These are phyloP conservation scores for Sporobolomyces phaffii DNA, from an alignment of 768 basidiomycete genomes.

Conservation along the genomic window DNA sequence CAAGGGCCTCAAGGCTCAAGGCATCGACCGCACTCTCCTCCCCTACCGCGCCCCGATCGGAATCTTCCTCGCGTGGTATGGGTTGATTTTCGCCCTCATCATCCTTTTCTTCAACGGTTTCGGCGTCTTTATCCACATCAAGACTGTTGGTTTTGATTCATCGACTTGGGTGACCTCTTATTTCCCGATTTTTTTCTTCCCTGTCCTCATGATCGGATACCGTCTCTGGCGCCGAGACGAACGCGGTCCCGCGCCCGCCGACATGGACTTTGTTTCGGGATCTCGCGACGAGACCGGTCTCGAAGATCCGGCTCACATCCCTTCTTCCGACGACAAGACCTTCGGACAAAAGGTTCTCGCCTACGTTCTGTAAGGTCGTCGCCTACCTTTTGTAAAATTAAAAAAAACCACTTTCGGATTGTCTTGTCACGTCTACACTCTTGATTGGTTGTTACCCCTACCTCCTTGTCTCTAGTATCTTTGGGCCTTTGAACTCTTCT, in stretches of 20 bases:
- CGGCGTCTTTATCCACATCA: slow-evolving; percentile 13
- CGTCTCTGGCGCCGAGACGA: slow-evolving; percentile 25
- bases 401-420: too few relatives aligned
- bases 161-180: slow-evolving; percentile 16
- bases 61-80: slow-evolving; percentile 67
- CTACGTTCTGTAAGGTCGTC: too few relatives aligned
- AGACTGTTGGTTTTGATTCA: slow-evolving; percentile 5
- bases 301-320: slow-evolving; percentile 7
- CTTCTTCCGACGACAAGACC: slow-evolving; percentile 10
- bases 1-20: slow-evolving; percentile 39
- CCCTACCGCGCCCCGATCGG: slow-evolving; percentile 47
- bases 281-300: slow-evolving; percentile 27
- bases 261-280: slow-evolving; percentile 28
- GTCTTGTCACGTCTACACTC: too few relatives aligned
- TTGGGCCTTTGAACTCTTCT: too few relatives aligned
- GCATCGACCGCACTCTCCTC: slow-evolving; percentile 52
- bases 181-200: slow-evolving; percentile 19
- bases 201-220: slow-evolving; percentile 17
- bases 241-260: neutral
- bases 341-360: slow-evolving; percentile 16
- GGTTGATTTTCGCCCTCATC: slow-evolving; percentile 54
- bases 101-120: slow-evolving; percentile 40
- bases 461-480: too few relatives aligned
- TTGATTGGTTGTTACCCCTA: too few relatives aligned
- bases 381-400: too few relatives aligned